Base-by-base conservation (phyloP, 441 rosid genomes). In the Jatropha podagrica region DNA sequence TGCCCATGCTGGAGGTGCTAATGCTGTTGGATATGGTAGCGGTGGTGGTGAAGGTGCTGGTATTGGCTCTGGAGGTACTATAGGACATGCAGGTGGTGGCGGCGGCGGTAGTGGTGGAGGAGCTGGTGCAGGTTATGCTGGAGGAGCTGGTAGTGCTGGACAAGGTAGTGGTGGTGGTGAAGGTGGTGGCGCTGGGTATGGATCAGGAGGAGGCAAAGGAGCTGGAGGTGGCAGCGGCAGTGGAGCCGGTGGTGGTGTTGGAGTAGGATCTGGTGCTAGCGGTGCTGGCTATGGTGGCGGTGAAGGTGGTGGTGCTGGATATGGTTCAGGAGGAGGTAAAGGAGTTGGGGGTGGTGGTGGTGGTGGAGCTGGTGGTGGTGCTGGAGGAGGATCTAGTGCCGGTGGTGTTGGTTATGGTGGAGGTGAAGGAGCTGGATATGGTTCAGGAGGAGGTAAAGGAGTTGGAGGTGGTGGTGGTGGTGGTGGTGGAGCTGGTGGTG, bases 91-190 rank as follows among this genome's bases (percentile, higher is more conserved):
- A 1, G 61, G 32, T 5, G 32, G 27, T 55, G 60, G 60, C 1
- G 60, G 60, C 2, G 41, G 23, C 18, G 73, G 73, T 18, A 52
- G 10, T 37, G 73, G 73, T 18, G 74, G 74, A 9, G 74, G 74
- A 2, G 64, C 64, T 15, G 74, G 74, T 56, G 74, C 63, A 23
- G 62, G 62, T 58, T 60, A 54, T 69, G 63, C 17, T 37, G 73
- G 64, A 55, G 74, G 52, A 55, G 38, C 64, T 12, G 40, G 64
- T 18, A 64, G 65, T 70, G 52, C 6, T 70, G 64, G 64, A 38
- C 11, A 41, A n/a, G 51, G 52, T 1, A 3, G 37, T 11, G 52
- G 37, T 5, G 13, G 23, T 71, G 74, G 64, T 6, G 51, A 15
- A 0, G 74, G 73, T 32, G n/a, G 55, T 5, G 74, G 64, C 18